These are phyloP conservation scores for Polygonum maritimum DNA, from an alignment of 148 eudicot species.

Conservation along the genomic window DNA sequence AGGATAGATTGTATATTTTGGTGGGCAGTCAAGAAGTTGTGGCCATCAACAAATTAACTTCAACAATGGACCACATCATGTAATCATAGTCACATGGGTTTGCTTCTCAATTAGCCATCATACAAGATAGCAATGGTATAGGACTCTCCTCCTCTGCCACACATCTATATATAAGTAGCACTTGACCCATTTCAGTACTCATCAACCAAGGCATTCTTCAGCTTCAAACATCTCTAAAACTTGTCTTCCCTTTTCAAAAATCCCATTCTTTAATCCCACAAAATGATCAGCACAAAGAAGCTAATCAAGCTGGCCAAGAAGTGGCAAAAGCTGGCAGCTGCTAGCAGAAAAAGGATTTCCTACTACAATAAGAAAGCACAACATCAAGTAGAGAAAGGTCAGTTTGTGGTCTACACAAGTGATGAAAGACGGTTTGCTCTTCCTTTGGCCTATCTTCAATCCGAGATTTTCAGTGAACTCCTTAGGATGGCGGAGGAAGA, in stretches of 20 bases:
- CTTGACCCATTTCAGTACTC: too few relatives aligned
- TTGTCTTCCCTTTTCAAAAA: too few relatives aligned
- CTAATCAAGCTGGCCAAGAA: conserved; percentile 3
- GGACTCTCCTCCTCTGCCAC: neutral
- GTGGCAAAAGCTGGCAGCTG: neutral
- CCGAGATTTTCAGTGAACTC: too few relatives aligned
- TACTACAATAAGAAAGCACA: neutral
- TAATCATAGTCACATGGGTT: neutral
- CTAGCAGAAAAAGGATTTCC: conserved; percentile 8
- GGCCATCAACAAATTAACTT: neutral
- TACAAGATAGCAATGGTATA: neutral
- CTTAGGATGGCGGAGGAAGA: too few relatives aligned
- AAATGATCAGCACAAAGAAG: conserved; percentile 9
- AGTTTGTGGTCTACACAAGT: neutral
- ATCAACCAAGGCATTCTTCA: too few relatives aligned
- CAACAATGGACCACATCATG: neutral
- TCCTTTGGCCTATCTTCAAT: neutral
- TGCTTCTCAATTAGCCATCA: neutral
- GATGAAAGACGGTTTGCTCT: neutral
- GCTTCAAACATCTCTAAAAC: too few relatives aligned
- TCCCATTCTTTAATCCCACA: neutral
- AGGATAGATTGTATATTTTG: too few relatives aligned
- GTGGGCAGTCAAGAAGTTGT: neutral
- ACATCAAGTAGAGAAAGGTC: neutral
- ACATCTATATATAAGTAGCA: neutral